Evolutionary conservation across 768 basidiomycete genomes (phyloP).

Genomic region (Pleurotus pulmonarius): DNA sequence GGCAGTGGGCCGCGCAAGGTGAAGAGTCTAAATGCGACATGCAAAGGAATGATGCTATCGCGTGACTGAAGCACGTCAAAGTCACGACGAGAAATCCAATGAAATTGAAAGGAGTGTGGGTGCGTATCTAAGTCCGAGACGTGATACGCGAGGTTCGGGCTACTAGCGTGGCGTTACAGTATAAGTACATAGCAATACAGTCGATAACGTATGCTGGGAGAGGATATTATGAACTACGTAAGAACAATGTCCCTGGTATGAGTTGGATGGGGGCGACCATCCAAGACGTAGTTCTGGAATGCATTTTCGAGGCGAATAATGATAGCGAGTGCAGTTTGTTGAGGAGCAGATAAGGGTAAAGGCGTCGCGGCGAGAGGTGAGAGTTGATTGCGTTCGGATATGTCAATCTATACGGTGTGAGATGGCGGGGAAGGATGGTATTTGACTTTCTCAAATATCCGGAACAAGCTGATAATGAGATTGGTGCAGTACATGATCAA

Average conservation of each 20-base stretch:
- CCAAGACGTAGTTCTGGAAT: neutral
- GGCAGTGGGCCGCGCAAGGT: no score
- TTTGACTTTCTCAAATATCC: constrained; percentile 90
- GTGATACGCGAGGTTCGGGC: neutral
- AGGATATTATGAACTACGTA: neutral
- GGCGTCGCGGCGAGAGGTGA: neutral
- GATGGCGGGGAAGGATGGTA: constrained; percentile 42
- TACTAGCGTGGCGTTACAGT: neutral
- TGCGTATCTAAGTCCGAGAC: no score
- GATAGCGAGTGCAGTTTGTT: neutral
- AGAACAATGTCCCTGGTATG: constrained; percentile 11
- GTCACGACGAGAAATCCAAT: neutral
- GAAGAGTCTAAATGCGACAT: no score
- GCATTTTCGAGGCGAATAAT: neutral
- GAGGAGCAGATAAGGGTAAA: neutral
- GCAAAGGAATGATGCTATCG: neutral
- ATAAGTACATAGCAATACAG: constrained; percentile 6
- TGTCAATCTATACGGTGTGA: neutral
- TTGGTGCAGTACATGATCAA: constrained; percentile 81
- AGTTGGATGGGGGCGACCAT: neutral
- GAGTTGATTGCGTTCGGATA: no score
- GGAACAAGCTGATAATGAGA: constrained; percentile 78
- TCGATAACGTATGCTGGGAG: neutral
- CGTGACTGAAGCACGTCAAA: constrained; percentile 4
- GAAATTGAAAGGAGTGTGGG: neutral